Percentiles rank a stretch among this genome's conserved stretches.
phyloP scores from a whole-genome alignment of 371 early-diverging fungal genomes.

The Homolaphlyctis polyrhiza region DNA sequence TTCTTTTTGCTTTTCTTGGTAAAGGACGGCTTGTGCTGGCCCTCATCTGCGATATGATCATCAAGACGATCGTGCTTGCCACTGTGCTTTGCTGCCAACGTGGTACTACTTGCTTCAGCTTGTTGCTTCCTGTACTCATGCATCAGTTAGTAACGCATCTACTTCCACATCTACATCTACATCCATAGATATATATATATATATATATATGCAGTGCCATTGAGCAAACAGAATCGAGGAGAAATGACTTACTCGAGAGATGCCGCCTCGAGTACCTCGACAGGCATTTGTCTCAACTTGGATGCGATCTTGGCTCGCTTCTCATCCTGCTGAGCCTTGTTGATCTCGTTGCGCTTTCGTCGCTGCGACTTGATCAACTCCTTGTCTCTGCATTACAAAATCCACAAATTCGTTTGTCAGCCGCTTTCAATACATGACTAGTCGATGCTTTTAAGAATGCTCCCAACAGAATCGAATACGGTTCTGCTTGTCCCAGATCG shows the following conservation, averaged over 20 bases:
- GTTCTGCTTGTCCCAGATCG: too few species aligned
- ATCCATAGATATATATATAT: not conserved
- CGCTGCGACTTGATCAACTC: not conserved
- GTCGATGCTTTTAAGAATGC: too few species aligned
- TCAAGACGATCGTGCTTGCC: not conserved
- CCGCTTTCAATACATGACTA: not conserved
- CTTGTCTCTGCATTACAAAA: not conserved
- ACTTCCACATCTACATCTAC: too few species aligned
- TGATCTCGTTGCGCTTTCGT: not conserved
- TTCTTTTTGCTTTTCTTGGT: too few species aligned
- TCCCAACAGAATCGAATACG: too few species aligned
- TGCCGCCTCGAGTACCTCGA: slow-evolving; percentile 1
- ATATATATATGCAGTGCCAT: not conserved
- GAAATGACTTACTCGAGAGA: not conserved
- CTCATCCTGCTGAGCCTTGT: not conserved
- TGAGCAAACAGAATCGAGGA: not conserved
- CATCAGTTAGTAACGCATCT: too few species aligned
- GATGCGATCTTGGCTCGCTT: not conserved
- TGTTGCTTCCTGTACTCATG: not conserved
- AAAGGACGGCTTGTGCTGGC: too few species aligned
- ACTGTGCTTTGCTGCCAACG: too few species aligned
- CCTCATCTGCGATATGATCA: too few species aligned
- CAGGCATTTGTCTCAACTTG: not conserved
- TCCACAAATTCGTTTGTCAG: not conserved
- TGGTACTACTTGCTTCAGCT: not conserved